Evolutionary conservation across 129 eudicot genomes (phyloP), one percentile per base, ranked within the genome.

Genomic region (Kitagawia praeruptora): DNA sequence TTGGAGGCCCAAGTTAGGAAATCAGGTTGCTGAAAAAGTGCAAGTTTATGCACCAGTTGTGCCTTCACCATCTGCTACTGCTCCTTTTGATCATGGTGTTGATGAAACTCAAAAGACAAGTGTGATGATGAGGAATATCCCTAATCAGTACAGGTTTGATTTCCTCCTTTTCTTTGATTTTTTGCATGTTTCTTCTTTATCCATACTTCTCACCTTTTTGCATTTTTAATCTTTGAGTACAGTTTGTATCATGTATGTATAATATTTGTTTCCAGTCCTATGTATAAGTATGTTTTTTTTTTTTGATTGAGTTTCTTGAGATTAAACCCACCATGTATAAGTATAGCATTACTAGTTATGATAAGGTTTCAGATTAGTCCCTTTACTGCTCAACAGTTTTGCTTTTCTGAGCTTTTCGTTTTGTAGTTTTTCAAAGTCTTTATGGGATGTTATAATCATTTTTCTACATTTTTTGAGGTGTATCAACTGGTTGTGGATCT

Each of bases 61-160:
- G 1, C 21, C 64, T 56, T 39, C 41, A 3, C 72, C 73, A 25
- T 11, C 37, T 25, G 18, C 70, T 63, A 13, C 70, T 64, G 39
- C 19, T 31, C 10, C 8, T 67, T 15, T 5, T 12, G 21, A 14
- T 67, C 73, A 31, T 15, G 39, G 8, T 66, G 28, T 6, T 61
- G 41, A 14, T 67, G 73, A 31, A 28, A 61, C 69, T 61, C 73
- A 31, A 15, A 82, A 77, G 2, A 85, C 85, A 3, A 79, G 82
- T 25, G 79, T 85, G 6, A 85, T 85, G 88, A 82, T 85, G 67
- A 74, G 80, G 4, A 85, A 85, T 28, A 82, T 85, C 16, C 88
- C 88, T 0, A 79, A 49, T 10, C 78, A 74, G n/a, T 67, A 74
- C 81, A 79, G 88, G 88, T 85, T 0, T 70, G 11, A 19, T 69